These are phyloP conservation scores for Macrophomina pseudophaseolina DNA, from an alignment of 2,329 filamentous ascomycete species.

Conservation along the genomic window DNA sequence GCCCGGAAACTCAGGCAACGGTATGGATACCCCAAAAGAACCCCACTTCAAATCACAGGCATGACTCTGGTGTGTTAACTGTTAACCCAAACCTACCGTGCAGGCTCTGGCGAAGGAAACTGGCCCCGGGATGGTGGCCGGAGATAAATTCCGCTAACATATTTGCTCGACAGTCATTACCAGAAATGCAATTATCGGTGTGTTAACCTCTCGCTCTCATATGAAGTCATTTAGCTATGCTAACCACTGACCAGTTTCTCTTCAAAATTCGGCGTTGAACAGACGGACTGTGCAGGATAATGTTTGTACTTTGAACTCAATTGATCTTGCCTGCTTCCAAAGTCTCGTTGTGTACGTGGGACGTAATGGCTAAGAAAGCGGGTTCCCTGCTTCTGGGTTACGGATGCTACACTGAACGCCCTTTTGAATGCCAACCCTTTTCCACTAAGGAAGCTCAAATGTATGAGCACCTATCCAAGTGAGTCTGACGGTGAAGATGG, in stretches of 20 bases:
- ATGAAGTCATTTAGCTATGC: not conserved
- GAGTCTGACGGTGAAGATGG: no score
- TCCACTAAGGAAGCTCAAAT: no score
- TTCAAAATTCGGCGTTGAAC: not conserved
- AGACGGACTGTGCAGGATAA: no score
- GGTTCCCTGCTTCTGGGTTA: no score
- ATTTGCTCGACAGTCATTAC: not conserved
- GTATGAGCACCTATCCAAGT: no score
- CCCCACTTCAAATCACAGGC: not conserved
- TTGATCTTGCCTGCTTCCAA: no score
- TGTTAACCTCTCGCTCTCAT: not conserved
- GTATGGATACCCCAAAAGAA: not conserved
- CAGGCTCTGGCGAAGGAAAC: not conserved
- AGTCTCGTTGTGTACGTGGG: no score
- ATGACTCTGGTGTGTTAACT: not conserved
- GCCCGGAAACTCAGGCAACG: slow-evolving; percentile 7
- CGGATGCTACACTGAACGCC: no score
- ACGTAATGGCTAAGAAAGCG: no score
- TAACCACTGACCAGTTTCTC: not conserved
- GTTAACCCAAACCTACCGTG: not conserved
- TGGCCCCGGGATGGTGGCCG: slow-evolving; percentile 10
- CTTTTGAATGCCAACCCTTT: no score
- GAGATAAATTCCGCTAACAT: not conserved
- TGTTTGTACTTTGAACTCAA: no score
- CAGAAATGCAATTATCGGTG: not conserved